phyloP scores from a whole-genome alignment of 768 basidiomycete genomes.

The Pholiota conissans region DNA sequence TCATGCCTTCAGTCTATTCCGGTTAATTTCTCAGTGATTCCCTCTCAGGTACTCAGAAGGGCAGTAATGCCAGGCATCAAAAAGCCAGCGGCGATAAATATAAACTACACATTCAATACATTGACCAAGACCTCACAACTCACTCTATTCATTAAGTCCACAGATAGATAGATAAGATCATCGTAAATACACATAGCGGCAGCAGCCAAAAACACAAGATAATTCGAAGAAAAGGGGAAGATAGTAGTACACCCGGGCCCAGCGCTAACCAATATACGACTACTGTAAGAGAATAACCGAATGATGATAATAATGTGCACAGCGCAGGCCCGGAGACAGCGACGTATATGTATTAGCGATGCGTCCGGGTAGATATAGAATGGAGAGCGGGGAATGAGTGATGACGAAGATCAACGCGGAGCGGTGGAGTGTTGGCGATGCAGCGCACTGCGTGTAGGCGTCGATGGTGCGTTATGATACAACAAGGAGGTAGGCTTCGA shows the following conservation, averaged over 20 bases:
- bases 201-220: neutral
- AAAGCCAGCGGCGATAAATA: no score
- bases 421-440: neutral
- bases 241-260: neutral
- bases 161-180: neutral
- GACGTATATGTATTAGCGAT: constrained; percentile 3
- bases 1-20: no score
- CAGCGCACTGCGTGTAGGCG: neutral
- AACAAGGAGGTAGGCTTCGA: neutral
- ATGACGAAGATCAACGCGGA: no score
- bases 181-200: neutral
- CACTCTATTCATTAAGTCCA: no score
- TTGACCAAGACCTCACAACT: no score
- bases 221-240: neutral
- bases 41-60: no score
- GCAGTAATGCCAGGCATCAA: no score
- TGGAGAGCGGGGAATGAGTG: neutral
- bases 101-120: no score
- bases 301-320: neutral
- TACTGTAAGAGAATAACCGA: neutral
- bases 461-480: neutral
- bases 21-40: no score
- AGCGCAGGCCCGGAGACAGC: neutral
- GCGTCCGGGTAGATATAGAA: no score
- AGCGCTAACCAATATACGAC: neutral